Percentiles rank a stretch among this genome's conserved stretches.
phyloP scores from a whole-genome alignment of 257 asterid species.

The Anisodus acutangulus region DNA sequence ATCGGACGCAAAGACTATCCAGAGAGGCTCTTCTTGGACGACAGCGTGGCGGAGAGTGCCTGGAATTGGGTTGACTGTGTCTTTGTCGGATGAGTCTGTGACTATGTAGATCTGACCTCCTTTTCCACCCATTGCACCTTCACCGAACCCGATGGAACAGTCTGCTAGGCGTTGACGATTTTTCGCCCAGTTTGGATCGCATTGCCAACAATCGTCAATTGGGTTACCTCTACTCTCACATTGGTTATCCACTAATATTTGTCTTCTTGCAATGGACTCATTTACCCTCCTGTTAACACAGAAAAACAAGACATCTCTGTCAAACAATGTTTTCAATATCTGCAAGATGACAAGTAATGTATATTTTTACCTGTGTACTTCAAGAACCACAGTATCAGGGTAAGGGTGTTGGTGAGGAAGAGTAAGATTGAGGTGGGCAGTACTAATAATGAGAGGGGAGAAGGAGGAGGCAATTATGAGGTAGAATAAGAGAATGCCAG shows the following conservation, averaged over 20 bases:
- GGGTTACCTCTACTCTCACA: constrained; percentile 28
- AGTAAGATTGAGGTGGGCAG: constrained; percentile 45
- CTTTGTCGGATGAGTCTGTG: constrained; percentile 35
- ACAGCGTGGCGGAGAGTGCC: constrained; percentile 42
- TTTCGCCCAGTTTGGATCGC: constrained; percentile 37
- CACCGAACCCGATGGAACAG: constrained; percentile 42
- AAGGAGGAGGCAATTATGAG: constrained; percentile 30
- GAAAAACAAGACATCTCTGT: too few relatives aligned
- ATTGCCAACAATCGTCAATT: constrained; percentile 40
- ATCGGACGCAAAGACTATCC: constrained; percentile 37
- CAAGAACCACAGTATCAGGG: constrained; percentile 53
- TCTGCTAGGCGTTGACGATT: constrained; percentile 37
- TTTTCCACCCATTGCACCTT: constrained; percentile 36
- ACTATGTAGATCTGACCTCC: constrained; percentile 36
- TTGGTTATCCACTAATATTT: neutral
- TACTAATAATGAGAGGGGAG: constrained; percentile 25
- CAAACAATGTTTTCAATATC: neutral
- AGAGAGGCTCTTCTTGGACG: constrained; percentile 38
- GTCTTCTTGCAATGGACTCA: constrained; percentile 27
- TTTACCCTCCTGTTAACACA: constrained; percentile 30
- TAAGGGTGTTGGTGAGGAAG: constrained; percentile 56
- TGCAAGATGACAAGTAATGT: too few relatives aligned
- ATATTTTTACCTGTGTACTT: constrained; percentile 51
- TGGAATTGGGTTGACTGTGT: constrained; percentile 38
- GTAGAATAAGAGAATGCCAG: constrained; percentile 44